phyloP scores from a whole-genome alignment of 1,284 basidiomycete species.

The Dichomitus squalens region DNA sequence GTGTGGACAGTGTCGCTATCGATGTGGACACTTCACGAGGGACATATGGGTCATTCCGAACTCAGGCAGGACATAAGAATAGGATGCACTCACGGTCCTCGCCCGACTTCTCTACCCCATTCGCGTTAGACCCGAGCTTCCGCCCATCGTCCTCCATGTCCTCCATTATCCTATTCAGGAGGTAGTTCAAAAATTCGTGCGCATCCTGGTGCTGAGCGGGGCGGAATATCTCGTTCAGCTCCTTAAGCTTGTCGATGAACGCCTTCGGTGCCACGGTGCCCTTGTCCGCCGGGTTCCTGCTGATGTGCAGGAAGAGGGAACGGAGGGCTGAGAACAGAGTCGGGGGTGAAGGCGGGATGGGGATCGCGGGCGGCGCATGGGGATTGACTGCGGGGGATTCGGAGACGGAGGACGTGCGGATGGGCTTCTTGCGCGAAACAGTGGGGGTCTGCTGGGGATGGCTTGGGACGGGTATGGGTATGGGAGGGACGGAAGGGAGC shows the following conservation, averaged over 20 bases:
- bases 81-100: conserved; percentile 54
- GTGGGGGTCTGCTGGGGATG: conserved; percentile 42
- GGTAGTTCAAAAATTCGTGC: conserved; percentile 95
- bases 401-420: conserved; percentile 30
- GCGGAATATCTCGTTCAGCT: conserved; percentile 86
- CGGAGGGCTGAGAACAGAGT: conserved; percentile 89
- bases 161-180: conserved; percentile 92
- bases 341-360: conserved; percentile 65
- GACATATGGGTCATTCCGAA: conserved; percentile 1
- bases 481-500: conserved; percentile 23
- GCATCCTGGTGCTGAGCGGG: conserved; percentile 93
- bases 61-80: background rate
- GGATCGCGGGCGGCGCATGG: conserved; percentile 26
- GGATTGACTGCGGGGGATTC: conserved; percentile 20
- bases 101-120: conserved; percentile 35
- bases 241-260: conserved; percentile 89
- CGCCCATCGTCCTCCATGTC: conserved; percentile 81
- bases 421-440: conserved; percentile 28
- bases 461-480: conserved; percentile 48
- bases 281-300: conserved; percentile 71
- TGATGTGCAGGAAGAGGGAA: conserved; percentile 86
- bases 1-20: conserved; percentile 48
- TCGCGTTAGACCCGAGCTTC: conserved; percentile 28
- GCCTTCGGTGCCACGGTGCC: conserved; percentile 87
- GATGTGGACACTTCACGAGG: conserved; percentile 56